Evolutionary conservation across 495 filamentous ascomycete species (phyloP), one percentile per base, ranked within the genome.

Genomic region (Mytilinidion resinicola): DNA sequence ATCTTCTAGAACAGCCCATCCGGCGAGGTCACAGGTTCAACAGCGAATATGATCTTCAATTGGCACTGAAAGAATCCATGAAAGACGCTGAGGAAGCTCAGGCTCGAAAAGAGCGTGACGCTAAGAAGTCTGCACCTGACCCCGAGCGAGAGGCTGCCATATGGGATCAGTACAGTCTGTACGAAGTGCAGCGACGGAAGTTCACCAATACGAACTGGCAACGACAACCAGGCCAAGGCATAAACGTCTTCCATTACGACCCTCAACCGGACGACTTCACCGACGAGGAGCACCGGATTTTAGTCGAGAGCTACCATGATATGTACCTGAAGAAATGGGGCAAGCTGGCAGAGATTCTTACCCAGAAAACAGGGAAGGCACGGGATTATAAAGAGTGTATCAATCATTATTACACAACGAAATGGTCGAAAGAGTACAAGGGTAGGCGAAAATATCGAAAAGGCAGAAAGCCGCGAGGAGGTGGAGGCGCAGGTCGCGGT

Each of bases 361-460:
- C 83, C 10, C 56, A 62, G 51, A 56, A 66, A 48, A 55, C 53
- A 20, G 59, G 59, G 14, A 56, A 51, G 20, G 77, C 80, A 19
- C 85, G 91, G 15, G 84, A 86, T 62, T 93, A 87, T 72, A 83
- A 87, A 62, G 84, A 91, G 49, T 95, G 89, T 68, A 96, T 98
- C 62, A 79, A 90, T 62, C 95, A 97, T 70, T 97, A 98, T 70
- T 98, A 98, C 71, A 81, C 91, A 60, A 96, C 87, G 55, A 98
- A 98, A 72, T 84, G 88, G 65, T 80, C 84, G 56, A 83, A 84
- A 21, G 90, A 89, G 56, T 92, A 96, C 65, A 95, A 96, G 72
- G 86, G 88, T 68, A 74, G 88, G 48, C 78, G 74, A 30, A 91
- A 83, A 72, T 85, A 84, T 57, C 82, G 84, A 72, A 85, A 82